These are phyloP conservation scores for Aspergillus steynii DNA, from an alignment of 495 filamentous ascomycete genomes.

Conservation along the genomic window DNA sequence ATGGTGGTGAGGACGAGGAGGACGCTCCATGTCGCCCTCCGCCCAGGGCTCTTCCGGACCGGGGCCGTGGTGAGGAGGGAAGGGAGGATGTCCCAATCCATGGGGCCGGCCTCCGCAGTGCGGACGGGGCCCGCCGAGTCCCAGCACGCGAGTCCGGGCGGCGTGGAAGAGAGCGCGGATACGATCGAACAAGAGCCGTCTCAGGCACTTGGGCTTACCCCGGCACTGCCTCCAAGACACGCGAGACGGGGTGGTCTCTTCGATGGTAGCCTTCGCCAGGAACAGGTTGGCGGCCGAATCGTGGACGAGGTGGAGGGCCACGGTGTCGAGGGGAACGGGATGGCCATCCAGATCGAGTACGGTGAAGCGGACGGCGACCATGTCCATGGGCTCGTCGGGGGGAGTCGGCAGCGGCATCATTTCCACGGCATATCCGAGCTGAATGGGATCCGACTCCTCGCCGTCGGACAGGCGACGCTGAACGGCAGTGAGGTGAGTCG, in stretches of 20 bases:
- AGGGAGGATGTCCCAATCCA: slow-evolving; percentile 17
- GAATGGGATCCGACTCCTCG: slow-evolving; percentile 35
- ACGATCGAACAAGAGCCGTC: slow-evolving; percentile 38
- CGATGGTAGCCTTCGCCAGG: slow-evolving; percentile 39
- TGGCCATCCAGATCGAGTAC: slow-evolving; percentile 51
- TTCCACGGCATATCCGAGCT: slow-evolving; percentile 46
- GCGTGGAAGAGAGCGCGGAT: slow-evolving; percentile 38
- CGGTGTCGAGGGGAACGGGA: slow-evolving; percentile 50
- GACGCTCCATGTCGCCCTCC: slow-evolving; percentile 23
- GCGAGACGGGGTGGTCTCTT: slow-evolving; percentile 35
- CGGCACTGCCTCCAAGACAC: slow-evolving; percentile 44
- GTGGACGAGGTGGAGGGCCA: slow-evolving; percentile 45
- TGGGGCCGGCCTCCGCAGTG: slow-evolving; percentile 24
- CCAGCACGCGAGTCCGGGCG: slow-evolving; percentile 42
- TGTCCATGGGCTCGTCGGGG: slow-evolving; percentile 31
- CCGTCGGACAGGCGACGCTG: slow-evolving; percentile 38
- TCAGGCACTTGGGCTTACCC: slow-evolving; percentile 42
- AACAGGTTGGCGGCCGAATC: slow-evolving; percentile 35
- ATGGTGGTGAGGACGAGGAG: slow-evolving; percentile 31
- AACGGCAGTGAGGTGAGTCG: slow-evolving; percentile 35
- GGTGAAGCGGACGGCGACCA: slow-evolving; percentile 45
- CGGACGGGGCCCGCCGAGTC: slow-evolving; percentile 28
- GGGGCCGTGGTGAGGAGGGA: slow-evolving; percentile 9
- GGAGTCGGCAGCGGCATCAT: slow-evolving; percentile 35
- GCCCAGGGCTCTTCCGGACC: slow-evolving; percentile 10